phyloP scores from a whole-genome alignment of 2,329 filamentous ascomycete genomes.

The Fusarium sp. region DNA sequence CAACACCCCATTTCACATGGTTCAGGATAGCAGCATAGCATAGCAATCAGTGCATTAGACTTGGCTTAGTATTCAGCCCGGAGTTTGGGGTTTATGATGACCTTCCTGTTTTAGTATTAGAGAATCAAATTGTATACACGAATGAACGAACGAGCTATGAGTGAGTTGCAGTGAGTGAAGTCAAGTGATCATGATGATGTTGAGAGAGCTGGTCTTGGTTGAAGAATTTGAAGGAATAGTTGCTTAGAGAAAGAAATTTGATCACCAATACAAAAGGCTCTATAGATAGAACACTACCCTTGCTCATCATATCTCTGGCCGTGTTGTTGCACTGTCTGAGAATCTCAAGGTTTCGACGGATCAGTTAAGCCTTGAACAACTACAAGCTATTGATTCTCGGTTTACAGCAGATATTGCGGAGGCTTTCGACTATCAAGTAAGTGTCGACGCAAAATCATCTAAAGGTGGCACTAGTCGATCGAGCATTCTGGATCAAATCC shows the following conservation, averaged over 20 bases:
- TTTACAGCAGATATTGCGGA: too few relatives aligned
- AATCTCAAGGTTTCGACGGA: too few relatives aligned
- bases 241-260: background rate
- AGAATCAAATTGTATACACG: background rate
- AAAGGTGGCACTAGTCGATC: too few relatives aligned
- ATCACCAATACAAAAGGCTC: background rate
- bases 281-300: background rate
- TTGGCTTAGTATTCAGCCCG: conserved; percentile 1
- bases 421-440: too few relatives aligned
- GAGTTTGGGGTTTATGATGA: background rate
- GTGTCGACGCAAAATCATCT: too few relatives aligned
- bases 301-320: too few relatives aligned
- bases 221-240: too few relatives aligned
- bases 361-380: too few relatives aligned
- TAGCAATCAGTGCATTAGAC: conserved; percentile 15
- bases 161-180: background rate
- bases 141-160: background rate
- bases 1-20: conserved; percentile 9
- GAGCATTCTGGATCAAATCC: too few relatives aligned
- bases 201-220: background rate
- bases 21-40: conserved; percentile 12
- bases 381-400: too few relatives aligned
- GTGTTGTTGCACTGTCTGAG: too few relatives aligned
- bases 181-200: background rate
- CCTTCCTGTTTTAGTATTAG: conserved; percentile 4